These are phyloP conservation scores for Dothidotthia symphoricarpi DNA, from an alignment of 2,329 filamentous ascomycete species.

Conservation along the genomic window DNA sequence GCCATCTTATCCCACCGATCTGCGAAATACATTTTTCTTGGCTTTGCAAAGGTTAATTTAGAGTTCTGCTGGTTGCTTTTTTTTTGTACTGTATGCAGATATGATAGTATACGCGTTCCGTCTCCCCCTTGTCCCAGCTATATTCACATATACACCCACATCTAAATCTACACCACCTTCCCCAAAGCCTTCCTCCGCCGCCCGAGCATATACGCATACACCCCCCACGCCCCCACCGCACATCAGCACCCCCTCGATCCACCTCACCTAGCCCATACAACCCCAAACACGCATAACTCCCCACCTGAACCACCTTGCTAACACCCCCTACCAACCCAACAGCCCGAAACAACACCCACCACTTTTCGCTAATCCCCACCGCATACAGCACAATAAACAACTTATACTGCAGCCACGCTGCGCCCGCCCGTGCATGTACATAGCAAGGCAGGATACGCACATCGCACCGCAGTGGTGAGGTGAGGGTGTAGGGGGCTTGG, in stretches of 20 bases:
- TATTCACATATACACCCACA: too few species aligned
- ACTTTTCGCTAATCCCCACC: constrained; percentile 26
- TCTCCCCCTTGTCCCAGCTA: too few species aligned
- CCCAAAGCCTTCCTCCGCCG: constrained; percentile 23
- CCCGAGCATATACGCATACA: constrained; percentile 33
- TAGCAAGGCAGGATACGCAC: constrained; percentile 20
- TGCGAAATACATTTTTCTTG: too few species aligned
- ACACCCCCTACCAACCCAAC: constrained; percentile 13
- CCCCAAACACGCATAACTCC: constrained; percentile 23
- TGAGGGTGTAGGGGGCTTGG: too few species aligned
- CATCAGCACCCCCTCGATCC: constrained; percentile 2
- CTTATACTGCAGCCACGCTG: constrained; percentile 23
- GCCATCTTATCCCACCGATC: too few species aligned
- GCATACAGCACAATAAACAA: constrained; percentile 31
- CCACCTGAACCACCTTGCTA: constrained; percentile 9
- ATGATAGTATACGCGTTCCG: too few species aligned
- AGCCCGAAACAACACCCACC: constrained; percentile 25
- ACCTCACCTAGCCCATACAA: constrained; percentile 26
- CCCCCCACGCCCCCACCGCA: constrained; percentile 20
- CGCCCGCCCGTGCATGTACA: constrained; percentile 21
- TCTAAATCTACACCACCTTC: neutral
- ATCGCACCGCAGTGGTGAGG: too few species aligned
- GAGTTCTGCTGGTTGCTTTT: too few species aligned
- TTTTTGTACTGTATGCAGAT: too few species aligned
- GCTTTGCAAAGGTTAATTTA: too few species aligned